Conservation (phyloP, 2,329 filamentous ascomycete species). For the Aureobasidium sp. region DNA sequence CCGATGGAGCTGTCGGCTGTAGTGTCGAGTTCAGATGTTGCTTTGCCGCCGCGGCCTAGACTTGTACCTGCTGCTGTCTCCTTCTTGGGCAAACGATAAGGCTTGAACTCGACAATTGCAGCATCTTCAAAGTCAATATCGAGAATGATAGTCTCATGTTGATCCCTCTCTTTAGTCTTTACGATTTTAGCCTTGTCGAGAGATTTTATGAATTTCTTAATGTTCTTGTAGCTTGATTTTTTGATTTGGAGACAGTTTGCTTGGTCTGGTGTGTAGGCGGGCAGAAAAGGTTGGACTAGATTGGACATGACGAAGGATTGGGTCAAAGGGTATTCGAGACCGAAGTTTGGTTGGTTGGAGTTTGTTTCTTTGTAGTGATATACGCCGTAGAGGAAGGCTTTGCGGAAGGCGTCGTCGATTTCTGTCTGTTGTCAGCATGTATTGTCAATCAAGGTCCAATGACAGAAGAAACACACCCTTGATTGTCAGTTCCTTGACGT, state of each 20-base stretch:
- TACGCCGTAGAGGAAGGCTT: conserved; percentile 56
- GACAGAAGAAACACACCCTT: conserved; percentile 36
- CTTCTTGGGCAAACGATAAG: conserved; percentile 54
- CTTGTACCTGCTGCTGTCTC: conserved; percentile 35
- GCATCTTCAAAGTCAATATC: conserved; percentile 56
- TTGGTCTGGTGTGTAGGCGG: conserved; percentile 47
- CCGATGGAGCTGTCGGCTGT: conserved; percentile 32
- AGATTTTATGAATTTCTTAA: conserved; percentile 60
- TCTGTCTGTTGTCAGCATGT: conserved; percentile 34
- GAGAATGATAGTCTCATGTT: conserved; percentile 54
- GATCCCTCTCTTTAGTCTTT: conserved; percentile 56
- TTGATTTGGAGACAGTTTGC: conserved; percentile 55
- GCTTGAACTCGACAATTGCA: conserved; percentile 47
- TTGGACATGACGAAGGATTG: conserved; percentile 56
- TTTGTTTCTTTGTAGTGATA: conserved; percentile 51
- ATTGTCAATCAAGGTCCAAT: conserved; percentile 9
- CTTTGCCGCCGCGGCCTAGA: conserved; percentile 26
- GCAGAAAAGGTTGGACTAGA: conserved; percentile 58
- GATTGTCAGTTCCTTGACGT: conserved; percentile 44
- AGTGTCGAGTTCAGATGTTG: conserved; percentile 28
- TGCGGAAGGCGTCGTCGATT: conserved; percentile 56
- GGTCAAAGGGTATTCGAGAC: conserved; percentile 53
- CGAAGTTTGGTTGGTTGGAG: conserved; percentile 41
- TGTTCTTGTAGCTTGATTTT: conserved; percentile 62
- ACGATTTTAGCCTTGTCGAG: conserved; percentile 56